phyloP scores from a whole-genome alignment of 306 rosid species.

The Phaseolus lunatus region DNA sequence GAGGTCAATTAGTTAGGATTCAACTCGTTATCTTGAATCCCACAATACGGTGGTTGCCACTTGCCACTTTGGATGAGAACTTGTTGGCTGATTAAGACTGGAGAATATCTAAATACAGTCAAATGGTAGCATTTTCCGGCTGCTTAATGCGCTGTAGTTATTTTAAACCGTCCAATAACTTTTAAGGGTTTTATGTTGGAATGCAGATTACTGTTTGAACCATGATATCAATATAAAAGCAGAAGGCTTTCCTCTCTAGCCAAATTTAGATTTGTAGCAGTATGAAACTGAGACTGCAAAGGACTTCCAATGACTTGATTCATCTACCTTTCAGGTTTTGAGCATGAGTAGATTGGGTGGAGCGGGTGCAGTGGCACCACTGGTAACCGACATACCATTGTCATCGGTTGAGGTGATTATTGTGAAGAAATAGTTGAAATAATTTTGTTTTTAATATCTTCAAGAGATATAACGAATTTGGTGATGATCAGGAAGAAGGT shows the following conservation, averaged over 20 bases:
- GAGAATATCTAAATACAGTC: constrained; percentile 14
- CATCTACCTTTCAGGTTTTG: constrained; percentile 75
- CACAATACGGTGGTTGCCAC: constrained; percentile 31
- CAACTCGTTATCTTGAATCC: constrained; percentile 30
- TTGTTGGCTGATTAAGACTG: constrained; percentile 1
- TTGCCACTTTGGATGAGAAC: constrained; percentile 38
- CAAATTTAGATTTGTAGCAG: constrained; percentile 19
- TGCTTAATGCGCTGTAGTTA: constrained; percentile 1
- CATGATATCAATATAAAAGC: constrained; percentile 10
- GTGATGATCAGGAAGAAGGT: constrained; percentile 75
- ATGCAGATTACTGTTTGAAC: constrained; percentile 21
- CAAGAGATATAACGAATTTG: constrained; percentile 6
- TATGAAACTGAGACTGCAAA: constrained; percentile 9
- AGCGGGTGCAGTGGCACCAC: constrained; percentile 99
- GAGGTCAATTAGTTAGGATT: constrained; percentile 35
- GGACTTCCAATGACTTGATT: constrained; percentile 27
- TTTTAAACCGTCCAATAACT: constrained; percentile 6
- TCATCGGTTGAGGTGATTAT: constrained; percentile 88
- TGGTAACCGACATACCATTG: constrained; percentile 92
- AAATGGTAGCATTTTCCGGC: constrained; percentile 16
- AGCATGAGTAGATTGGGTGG: constrained; percentile 99
- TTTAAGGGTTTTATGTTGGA: constrained; percentile 12
- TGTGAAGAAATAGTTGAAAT: constrained; percentile 12
- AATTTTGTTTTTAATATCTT: neutral
- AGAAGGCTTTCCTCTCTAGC: neutral